Evolutionary conservation across 108 stramenopile genomes (phyloP).

Genomic region (Fragilariopsis cylindrus): DNA sequence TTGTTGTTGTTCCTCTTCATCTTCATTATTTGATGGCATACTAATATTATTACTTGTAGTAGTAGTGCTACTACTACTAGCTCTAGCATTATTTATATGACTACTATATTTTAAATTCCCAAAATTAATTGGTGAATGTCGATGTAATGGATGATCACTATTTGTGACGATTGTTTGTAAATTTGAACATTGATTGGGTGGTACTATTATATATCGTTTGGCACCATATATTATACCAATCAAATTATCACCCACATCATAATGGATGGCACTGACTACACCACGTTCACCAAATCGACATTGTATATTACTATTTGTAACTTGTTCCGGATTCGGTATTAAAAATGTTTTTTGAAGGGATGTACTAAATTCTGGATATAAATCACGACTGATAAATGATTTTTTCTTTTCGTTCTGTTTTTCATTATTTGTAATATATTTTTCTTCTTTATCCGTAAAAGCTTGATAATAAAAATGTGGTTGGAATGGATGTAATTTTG

Average conservation of each 20-base stretch:
- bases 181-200: slow-evolving; percentile 69
- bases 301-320: slow-evolving; percentile 69
- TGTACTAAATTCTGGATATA: slow-evolving; percentile 56
- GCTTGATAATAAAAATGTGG: slow-evolving; percentile 76
- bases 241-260: slow-evolving; percentile 87
- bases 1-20: slow-evolving; percentile 14
- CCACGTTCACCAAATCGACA: slow-evolving; percentile 80
- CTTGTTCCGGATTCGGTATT: slow-evolving; percentile 34
- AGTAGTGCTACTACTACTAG: too few relatives aligned
- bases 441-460: slow-evolving; percentile 50
- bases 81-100: too few relatives aligned
- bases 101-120: background rate
- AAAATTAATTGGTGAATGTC: slow-evolving; percentile 82
- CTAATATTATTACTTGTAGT: background rate
- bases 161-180: slow-evolving; percentile 61
- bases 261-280: slow-evolving; percentile 86
- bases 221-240: slow-evolving; percentile 86
- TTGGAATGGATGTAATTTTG: slow-evolving; percentile 35
- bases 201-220: slow-evolving; percentile 86
- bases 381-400: slow-evolving; percentile 61
- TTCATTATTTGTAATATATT: slow-evolving; percentile 20
- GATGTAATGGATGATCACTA: slow-evolving; percentile 55
- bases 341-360: slow-evolving; percentile 51
- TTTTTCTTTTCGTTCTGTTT: background rate
- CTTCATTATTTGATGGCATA: slow-evolving; percentile 34